Percentiles rank a stretch among this genome's conserved stretches.
These are phyloP conservation scores for Silene coronaria DNA, from an alignment of 179 eudicot genomes.

Conservation along the genomic window DNA sequence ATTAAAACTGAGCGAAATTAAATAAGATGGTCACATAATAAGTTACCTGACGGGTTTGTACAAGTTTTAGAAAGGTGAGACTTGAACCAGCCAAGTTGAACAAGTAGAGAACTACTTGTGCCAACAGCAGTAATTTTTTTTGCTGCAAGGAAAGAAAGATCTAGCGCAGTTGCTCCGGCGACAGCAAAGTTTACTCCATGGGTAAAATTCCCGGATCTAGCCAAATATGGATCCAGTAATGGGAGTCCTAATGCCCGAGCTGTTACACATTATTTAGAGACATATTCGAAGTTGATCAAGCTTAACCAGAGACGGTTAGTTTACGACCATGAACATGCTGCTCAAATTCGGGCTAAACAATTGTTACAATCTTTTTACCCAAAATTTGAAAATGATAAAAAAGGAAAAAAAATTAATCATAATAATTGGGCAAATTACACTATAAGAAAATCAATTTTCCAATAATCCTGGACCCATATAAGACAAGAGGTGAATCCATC, in stretches of 20 bases:
- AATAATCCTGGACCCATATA: too few relatives aligned
- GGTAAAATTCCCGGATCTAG: conserved; percentile 6
- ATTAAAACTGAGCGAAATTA: neutral
- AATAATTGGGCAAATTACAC: too few relatives aligned
- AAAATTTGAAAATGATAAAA: too few relatives aligned
- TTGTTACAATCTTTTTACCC: too few relatives aligned
- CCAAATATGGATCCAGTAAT: conserved; percentile 10
- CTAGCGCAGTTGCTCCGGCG: conserved; percentile 24
- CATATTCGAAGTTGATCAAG: neutral
- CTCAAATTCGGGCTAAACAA: too few relatives aligned
- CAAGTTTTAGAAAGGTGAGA: conserved; percentile 17
- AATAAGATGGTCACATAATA: neutral
- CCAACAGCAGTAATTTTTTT: neutral
- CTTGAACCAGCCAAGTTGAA: conserved; percentile 23
- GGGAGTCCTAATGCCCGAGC: conserved; percentile 6
- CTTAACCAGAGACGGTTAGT: too few relatives aligned
- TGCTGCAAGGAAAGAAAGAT: conserved; percentile 9
- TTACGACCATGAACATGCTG: too few relatives aligned
- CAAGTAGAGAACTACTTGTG: neutral
- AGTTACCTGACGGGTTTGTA: conserved; percentile 7
- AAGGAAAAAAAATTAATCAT: too few relatives aligned
- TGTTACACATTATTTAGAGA: neutral
- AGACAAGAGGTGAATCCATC: too few relatives aligned
- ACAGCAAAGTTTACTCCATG: conserved; percentile 24
- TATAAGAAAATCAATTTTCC: too few relatives aligned